phyloP scores from a whole-genome alignment of 345 rosid species.

The Camelina neglecta region DNA sequence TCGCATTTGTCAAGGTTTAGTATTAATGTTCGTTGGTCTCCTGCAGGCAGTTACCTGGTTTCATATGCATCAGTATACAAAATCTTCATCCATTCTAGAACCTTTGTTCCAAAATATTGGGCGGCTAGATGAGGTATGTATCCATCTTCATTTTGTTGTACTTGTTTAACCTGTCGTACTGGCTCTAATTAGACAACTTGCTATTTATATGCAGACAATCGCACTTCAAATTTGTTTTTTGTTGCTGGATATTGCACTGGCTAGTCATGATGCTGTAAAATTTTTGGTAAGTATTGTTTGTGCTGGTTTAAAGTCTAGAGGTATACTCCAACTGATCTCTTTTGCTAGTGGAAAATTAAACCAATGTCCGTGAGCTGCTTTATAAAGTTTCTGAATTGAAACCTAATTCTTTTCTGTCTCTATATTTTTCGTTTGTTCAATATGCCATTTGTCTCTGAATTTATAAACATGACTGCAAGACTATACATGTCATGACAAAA shows the following conservation, averaged over 20 bases:
- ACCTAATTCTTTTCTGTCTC: neutral
- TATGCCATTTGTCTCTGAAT: neutral
- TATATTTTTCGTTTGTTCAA: neutral
- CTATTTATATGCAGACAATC: slow-evolving; percentile 58
- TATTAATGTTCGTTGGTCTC: slow-evolving; percentile 36
- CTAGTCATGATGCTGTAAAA: slow-evolving; percentile 79
- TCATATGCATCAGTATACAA: slow-evolving; percentile 83
- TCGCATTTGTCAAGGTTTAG: slow-evolving; percentile 4
- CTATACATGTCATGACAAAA: neutral
- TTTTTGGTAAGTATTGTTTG: slow-evolving; percentile 67
- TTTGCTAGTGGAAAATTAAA: neutral
- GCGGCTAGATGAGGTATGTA: slow-evolving; percentile 86
- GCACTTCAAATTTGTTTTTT: slow-evolving; percentile 89
- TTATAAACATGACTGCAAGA: neutral
- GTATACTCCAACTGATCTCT: slow-evolving; percentile 12
- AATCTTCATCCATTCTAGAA: slow-evolving; percentile 76
- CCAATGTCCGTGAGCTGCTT: neutral
- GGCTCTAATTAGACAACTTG: slow-evolving; percentile 33
- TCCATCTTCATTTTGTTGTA: neutral
- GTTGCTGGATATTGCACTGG: slow-evolving; percentile 83
- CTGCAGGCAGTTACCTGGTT: slow-evolving; percentile 86
- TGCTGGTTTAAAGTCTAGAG: neutral
- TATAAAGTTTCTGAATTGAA: slow-evolving; percentile 2
- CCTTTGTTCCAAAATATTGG: slow-evolving; percentile 77
- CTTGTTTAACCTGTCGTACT: slow-evolving; percentile 27